Percentiles rank a stretch among this genome's conserved stretches.
phyloP scores from a whole-genome alignment of 495 filamentous ascomycete species.

The Hamigera avellanea region DNA sequence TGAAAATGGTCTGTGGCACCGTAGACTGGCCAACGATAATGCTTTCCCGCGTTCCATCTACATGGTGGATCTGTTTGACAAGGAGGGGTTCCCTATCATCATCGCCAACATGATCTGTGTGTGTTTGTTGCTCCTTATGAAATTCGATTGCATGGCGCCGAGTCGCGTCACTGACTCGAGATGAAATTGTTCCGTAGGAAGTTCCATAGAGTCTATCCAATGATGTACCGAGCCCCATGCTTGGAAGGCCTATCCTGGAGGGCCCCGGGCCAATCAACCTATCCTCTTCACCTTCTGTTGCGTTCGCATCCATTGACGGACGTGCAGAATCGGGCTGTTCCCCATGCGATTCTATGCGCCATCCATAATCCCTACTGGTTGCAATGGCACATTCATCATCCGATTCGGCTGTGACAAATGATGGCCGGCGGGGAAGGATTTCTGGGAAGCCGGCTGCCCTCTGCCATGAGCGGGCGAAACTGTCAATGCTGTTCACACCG shows the following conservation, averaged over 20 bases:
- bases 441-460: conserved; percentile 83
- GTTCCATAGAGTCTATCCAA: conserved; percentile 62
- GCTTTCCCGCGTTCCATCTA: conserved; percentile 74
- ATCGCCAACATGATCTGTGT: conserved; percentile 33
- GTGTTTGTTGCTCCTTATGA: conserved; percentile 57
- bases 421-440: conserved; percentile 61
- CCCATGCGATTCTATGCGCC: conserved; percentile 18
- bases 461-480: conserved; percentile 90
- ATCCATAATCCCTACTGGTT: conserved; percentile 12
- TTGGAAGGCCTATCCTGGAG: conserved; percentile 12
- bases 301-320: conserved; percentile 9
- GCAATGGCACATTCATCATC: conserved; percentile 33
- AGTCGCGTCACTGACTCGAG: conserved; percentile 53
- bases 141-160: conserved; percentile 61
- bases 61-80: conserved; percentile 72
- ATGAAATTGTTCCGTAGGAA: conserved; percentile 66
- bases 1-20: conserved; percentile 90
- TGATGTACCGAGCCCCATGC: conserved; percentile 33
- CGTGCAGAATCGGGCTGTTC: neutral
- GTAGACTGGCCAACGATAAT: conserved; percentile 86
- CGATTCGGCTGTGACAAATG: conserved; percentile 49
- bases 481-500: conserved; percentile 87
- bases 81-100: conserved; percentile 68
- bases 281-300: conserved; percentile 11
- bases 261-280: conserved; percentile 4